Base-by-base conservation (phyloP, 306 rosid species). In the Gastrolobium bilobum region DNA sequence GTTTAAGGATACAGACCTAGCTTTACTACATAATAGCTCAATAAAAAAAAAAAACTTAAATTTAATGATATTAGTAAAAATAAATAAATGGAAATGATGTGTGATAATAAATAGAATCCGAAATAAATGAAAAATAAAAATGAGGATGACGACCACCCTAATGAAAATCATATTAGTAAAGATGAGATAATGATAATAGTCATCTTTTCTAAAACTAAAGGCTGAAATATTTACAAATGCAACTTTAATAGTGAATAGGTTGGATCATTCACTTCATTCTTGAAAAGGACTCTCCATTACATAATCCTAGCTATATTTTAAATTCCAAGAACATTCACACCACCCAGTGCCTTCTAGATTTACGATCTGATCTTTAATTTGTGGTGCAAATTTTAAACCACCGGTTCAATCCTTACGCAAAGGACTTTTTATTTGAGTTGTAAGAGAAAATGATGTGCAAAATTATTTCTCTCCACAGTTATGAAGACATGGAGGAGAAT, bases 391-490 rank as follows among this genome's bases (percentile, higher is more conserved):
- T 8, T 54, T 38, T 71, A 4, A 54, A 71, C 20, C 64, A 51
- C 20, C 53, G 14, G 38, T 20, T 39, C 31, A 52, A 15, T 29
- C 39, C 40, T 52, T 71, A 38, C 9, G 1, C 26, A 39, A 39
- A 10, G 5, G 26, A 39, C 13, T 26, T 56, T 47, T 26, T 51
- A 39, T 69, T 51, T 37, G 51, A 53, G 64, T 9, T 38, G 40
- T 3, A 1, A 53, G 50, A 15, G 76, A 71, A 53, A 71, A 71
- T 53, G 76, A 71, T 26, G 39, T 71, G 34, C n/a, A n/a, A 65
- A 65, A 65, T 35, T 40, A 42, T 65, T 20, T 20, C 69, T 34
- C 48, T 63, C 0, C 6, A 7, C n/a, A 34, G 35, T 7, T 33
- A 14, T 51, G 37, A 62, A 47, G 35, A 51, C 11, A 69, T 64